A percentile compares a stretch with the other conserved stretches of the same genome.
phyloP scores from a whole-genome alignment of 1,284 basidiomycete genomes.

The Porphyrellus sp. region DNA sequence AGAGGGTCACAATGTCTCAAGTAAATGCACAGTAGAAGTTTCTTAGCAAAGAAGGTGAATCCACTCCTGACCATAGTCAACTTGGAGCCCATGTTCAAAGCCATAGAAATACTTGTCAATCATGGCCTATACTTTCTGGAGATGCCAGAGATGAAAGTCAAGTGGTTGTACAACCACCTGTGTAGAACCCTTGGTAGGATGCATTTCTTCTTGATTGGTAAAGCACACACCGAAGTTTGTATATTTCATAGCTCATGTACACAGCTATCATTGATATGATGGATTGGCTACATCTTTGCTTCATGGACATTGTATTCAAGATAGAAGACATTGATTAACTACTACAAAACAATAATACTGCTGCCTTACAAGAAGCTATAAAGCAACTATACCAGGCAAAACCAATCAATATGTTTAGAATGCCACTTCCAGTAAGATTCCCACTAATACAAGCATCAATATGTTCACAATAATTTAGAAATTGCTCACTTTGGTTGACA shows the following conservation, averaged over 20 bases:
- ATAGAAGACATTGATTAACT: background rate
- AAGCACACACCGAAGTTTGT: background rate
- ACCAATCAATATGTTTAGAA: no score
- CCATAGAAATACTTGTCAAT: background rate
- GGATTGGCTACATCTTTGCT: background rate
- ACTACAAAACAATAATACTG: no score
- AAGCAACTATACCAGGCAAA: no score
- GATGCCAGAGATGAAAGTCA: conserved; percentile 13
- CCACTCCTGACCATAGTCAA: background rate
- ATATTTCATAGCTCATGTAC: conserved; percentile 4
- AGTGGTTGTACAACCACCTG: background rate
- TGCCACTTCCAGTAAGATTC: no score
- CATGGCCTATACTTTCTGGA: conserved; percentile 5
- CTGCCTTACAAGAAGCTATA: background rate
- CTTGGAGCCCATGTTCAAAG: conserved; percentile 1
- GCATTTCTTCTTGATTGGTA: background rate
- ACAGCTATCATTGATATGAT: background rate
- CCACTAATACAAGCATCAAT: no score
- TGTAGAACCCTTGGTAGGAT: conserved; percentile 10
- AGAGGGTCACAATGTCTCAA: background rate
- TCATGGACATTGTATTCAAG: background rate
- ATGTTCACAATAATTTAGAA: background rate
- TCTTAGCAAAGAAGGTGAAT: background rate
- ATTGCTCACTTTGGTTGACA: conserved; percentile 1
- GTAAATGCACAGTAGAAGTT: background rate